Evolutionary conservation across 805 yeast species (phyloP), one percentile per base, ranked within the genome.

Genomic region (Candida ipomoeae): DNA sequence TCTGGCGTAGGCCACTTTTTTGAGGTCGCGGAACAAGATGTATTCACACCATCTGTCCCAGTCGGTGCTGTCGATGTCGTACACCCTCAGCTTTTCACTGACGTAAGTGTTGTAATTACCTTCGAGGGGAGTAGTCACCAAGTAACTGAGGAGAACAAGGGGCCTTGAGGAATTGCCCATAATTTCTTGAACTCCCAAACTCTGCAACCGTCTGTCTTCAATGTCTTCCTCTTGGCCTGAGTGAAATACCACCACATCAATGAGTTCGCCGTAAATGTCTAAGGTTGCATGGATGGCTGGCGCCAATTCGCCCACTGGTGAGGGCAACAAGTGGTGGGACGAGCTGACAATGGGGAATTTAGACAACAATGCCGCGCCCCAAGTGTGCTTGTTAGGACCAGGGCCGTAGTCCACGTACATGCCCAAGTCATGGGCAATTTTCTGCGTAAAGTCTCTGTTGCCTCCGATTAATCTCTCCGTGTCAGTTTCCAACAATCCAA

Each of bases 31-130:
- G 80, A 86, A 94, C 56, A 94, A 71, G 55, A 94, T 89, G 70
- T 94, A 94, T 71, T 94, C 96, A 71, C 99, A 94, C 99, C 99
- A 94, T 71, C 99, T 82, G 64, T 94, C 99, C 84, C 91, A 88
- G 65, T 92, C 97, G 6, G 85, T 75, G 40, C 91, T 85, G 66
- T 94, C 99, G 55, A 94, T 90, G 66, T 94, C 99, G 61, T 84
- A 82, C 92, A 94, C 89, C 32, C 96, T 87, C 1, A 92, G 83
- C 57, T 74, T 68, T 45, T 85, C 87, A 61, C 95, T 84, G 17
- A 91, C 97, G 68, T 89, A 89, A 1, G 90, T 90, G 70, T 88
- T 85, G 75, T 92, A 92, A 69, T 94, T 92, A 10, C 97, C 98
- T 64, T 84, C 80, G 44, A 81, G 71, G 11, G 99, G 98, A 34